Conservation (phyloP, 148 eudicot species). For the Camellia japonica region DNA sequence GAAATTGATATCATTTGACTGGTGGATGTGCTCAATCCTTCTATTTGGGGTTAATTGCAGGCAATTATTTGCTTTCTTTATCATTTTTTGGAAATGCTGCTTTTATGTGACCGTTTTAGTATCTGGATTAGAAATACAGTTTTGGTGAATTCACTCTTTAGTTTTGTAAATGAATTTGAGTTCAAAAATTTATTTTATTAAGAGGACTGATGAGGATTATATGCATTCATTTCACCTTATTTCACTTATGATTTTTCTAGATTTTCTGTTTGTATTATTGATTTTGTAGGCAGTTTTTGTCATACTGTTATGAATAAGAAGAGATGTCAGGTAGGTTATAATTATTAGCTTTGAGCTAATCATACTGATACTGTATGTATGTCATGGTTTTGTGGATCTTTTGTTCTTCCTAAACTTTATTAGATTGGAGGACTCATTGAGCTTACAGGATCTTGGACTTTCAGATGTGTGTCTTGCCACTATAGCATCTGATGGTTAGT, state of each 20-base stretch:
- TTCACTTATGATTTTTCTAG: neutral
- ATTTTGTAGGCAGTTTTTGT: neutral
- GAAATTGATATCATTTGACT: neutral
- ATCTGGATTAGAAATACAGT: neutral
- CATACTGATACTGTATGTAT: neutral
- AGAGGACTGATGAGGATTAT: constrained; percentile 1
- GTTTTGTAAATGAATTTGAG: neutral
- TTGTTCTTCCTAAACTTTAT: constrained; percentile 40
- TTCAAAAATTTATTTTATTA: neutral
- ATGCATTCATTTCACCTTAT: neutral
- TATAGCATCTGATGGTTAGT: constrained; percentile 83
- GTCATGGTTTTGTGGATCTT: neutral
- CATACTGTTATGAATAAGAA: neutral
- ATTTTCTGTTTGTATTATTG: constrained; percentile 1
- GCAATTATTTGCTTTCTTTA: too few relatives aligned
- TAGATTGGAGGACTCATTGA: constrained; percentile 76
- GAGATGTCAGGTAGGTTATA: neutral
- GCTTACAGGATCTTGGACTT: constrained; percentile 72
- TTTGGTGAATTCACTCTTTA: neutral
- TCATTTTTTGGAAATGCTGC: neutral
- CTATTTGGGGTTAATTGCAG: neutral
- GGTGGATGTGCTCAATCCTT: neutral
- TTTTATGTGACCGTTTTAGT: neutral
- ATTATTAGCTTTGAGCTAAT: neutral
- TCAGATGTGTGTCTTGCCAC: constrained; percentile 83